Evolutionary conservation across 345 rosid species (phyloP).

Genomic region (Acer saccharum): DNA sequence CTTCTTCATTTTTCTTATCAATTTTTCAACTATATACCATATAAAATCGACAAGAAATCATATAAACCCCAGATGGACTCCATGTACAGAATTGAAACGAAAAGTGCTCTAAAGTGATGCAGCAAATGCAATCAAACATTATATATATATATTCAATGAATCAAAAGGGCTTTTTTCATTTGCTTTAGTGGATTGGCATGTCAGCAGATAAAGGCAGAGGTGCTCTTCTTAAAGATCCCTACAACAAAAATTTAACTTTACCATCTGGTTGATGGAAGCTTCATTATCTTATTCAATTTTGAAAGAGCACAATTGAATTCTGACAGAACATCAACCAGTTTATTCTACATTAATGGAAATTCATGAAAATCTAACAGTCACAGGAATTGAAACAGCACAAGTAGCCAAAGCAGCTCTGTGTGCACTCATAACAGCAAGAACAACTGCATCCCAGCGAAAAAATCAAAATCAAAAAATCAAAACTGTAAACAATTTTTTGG

Average conservation of each 20-base stretch:
- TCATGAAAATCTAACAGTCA: background rate
- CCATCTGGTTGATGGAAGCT: background rate
- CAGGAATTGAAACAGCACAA: conserved; percentile 38
- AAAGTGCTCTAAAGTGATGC: background rate
- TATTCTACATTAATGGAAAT: background rate
- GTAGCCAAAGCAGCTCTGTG: conserved; percentile 40
- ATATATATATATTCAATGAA: background rate
- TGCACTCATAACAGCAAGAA: conserved; percentile 54
- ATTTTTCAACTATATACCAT: background rate
- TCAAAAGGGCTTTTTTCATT: background rate
- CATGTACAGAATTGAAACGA: background rate
- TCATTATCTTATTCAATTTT: no score
- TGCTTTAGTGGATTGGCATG: background rate
- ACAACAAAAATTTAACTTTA: background rate
- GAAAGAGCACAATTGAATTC: no score
- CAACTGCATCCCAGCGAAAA: conserved; percentile 35
- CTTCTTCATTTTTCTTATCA: background rate
- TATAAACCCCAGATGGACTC: background rate
- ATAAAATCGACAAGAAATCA: no score
- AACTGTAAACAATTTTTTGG: background rate
- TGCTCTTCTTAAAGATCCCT: background rate
- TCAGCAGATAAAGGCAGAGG: background rate
- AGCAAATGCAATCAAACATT: background rate
- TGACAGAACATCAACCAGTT: no score
- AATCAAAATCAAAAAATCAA: background rate